Base-by-base conservation (phyloP, 129 eudicot genomes). In the Silybum marianum region DNA sequence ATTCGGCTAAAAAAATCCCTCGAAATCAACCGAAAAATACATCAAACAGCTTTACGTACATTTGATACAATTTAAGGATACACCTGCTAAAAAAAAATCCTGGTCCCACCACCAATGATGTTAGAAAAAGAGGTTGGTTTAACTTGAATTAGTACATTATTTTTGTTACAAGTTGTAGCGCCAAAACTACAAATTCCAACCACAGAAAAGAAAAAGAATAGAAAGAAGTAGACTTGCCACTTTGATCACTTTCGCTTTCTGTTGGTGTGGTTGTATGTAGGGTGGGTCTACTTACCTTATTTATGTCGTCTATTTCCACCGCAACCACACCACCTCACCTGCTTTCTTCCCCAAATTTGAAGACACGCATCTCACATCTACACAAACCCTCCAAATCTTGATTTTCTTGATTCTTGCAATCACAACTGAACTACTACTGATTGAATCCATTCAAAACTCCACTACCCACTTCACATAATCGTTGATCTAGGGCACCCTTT, bases 271-370 rank as follows among this genome's bases (percentile, higher is more conserved):
- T 28, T 28, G 30, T 28, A 70, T 76, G 21, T 16, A 6, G 6
- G 62, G 72, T 58, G 78, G 72, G 78, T 72, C 83, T 72, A 73
- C 78, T 58, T 63, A 12, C 67, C 83, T 60, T 80, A 26, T 71
- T 54, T 54, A 71, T 78, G 60, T 63, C 42, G 12, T 70, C 24
- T n/a, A 30, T 26, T 32, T 75, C 81, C 72, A 75, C 62, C 32
- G 34, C 80, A 38, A 18, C 60, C 19, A 48, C 79, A 73, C 60
- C 79, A 34, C 80, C 77, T 12, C 79, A 34, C 76, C 77, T 12
- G 58, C 69, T 51, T 58, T 11, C 78, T 82, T 77, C 86, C 86
- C 68, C 78, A 51, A 69, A 75, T 76, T 76, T 51, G 0, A 68
- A 82, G 48, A 40, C 73, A 71, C 73, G 25, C 74, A 83, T 71